Evolutionary conservation across 768 basidiomycete species (phyloP).

Genomic region (Termitomyces sp.): DNA sequence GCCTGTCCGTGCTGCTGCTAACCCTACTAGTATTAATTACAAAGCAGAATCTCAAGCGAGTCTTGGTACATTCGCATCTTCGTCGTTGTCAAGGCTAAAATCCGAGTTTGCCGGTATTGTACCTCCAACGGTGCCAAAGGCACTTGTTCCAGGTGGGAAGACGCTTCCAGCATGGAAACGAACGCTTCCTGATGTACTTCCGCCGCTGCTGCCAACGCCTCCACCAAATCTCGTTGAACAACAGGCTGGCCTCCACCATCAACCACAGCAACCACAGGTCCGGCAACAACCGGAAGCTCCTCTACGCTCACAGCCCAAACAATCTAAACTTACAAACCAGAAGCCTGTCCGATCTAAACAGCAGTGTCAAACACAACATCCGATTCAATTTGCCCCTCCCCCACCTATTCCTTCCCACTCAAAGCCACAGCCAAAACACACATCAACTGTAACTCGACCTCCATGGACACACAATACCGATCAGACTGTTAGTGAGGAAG

Average conservation of each 20-base stretch:
- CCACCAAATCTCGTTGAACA: constrained; percentile 14
- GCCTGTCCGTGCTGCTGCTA: constrained; percentile 5
- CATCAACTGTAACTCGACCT: neutral
- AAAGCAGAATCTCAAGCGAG: neutral
- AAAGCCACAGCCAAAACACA: constrained; percentile 2
- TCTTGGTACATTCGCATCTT: neutral
- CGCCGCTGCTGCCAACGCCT: constrained; percentile 21
- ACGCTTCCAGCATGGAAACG: constrained; percentile 43
- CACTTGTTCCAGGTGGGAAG: constrained; percentile 17
- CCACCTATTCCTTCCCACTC: constrained; percentile 14
- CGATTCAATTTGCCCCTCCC: constrained; percentile 1
- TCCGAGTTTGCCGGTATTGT: constrained; percentile 4
- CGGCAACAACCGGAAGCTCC: constrained; percentile 14
- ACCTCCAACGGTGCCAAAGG: neutral
- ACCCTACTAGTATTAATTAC: neutral
- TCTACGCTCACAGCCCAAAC: neutral
- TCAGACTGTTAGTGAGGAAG: neutral
- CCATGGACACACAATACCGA: neutral
- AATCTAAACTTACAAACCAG: neutral
- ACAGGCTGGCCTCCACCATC: constrained; percentile 5
- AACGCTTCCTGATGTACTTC: constrained; percentile 19
- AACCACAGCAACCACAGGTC: neutral
- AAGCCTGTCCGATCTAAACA: neutral
- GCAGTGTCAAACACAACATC: neutral
- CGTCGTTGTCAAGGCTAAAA: constrained; percentile 9